Percentiles rank a stretch among this genome's conserved stretches.
Evolutionary conservation across 345 rosid genomes (phyloP).

Genomic region (Arabis hirsuta): DNA sequence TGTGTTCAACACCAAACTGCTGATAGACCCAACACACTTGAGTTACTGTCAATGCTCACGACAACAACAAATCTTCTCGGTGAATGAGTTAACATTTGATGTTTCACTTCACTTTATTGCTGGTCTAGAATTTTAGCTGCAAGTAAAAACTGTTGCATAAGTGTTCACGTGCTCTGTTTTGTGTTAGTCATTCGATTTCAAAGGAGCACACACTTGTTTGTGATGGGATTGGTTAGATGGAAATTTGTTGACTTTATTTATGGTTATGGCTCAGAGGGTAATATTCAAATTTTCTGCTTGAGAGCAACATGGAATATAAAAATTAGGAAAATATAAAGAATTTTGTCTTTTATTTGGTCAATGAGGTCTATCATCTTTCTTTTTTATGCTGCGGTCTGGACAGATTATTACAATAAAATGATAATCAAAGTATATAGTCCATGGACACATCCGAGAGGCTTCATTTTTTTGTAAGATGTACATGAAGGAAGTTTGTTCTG

Average conservation of each 20-base stretch:
- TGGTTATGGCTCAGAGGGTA: constrained; percentile 5
- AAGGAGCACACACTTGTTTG: neutral
- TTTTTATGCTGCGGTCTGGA: too few species aligned
- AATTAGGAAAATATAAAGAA: neutral
- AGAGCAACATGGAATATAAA: constrained; percentile 21
- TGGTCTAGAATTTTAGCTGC: neutral
- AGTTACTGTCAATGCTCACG: constrained; percentile 29
- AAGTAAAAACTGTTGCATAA: neutral
- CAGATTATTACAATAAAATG: constrained; percentile 12
- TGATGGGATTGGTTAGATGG: constrained; percentile 22
- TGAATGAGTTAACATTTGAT: constrained; percentile 36
- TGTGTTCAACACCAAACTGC: constrained; percentile 33
- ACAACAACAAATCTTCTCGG: constrained; percentile 25
- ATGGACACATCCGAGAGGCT: constrained; percentile 21
- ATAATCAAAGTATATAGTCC: neutral
- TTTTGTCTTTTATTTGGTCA: constrained; percentile 33
- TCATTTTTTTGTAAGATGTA: constrained; percentile 19
- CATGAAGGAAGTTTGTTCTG: constrained; percentile 27
- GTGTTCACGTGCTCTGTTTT: constrained; percentile 22
- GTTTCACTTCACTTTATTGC: neutral
- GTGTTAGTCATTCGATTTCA: constrained; percentile 13
- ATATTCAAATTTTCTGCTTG: constrained; percentile 36
- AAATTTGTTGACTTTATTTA: constrained; percentile 29
- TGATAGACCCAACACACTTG: constrained; percentile 35
- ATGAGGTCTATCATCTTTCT: constrained; percentile 6